These are phyloP conservation scores for Auxenochlorella pyrenoidosa DNA, from an alignment of 139 green algal species.

Conservation along the genomic window DNA sequence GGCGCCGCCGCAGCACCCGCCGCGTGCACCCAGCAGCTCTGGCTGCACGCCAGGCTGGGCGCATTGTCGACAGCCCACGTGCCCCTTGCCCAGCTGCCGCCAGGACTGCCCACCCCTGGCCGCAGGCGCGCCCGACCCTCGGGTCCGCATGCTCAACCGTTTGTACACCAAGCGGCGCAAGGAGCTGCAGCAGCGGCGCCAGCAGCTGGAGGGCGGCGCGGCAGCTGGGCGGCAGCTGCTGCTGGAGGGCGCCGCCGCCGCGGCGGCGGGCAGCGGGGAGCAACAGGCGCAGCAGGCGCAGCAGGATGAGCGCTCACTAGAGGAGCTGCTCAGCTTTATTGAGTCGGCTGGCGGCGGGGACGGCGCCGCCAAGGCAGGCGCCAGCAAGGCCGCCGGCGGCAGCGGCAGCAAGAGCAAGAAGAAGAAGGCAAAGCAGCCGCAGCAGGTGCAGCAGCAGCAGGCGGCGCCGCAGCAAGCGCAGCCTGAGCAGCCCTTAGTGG, in stretches of 20 bases:
- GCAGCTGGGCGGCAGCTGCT: neutral
- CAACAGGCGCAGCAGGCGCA: slow-evolving; percentile 6
- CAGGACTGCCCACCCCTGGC: no score
- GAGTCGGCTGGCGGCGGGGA: slow-evolving; percentile 30
- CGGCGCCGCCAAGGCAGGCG: neutral
- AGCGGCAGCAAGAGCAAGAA: slow-evolving; percentile 33
- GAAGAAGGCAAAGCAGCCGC: slow-evolving; percentile 56
- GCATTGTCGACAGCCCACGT: no score
- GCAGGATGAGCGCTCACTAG: slow-evolving; percentile 51
- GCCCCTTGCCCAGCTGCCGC: no score
- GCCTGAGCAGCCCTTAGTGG: neutral
- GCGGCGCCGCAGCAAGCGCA: neutral
- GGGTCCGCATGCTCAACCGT: slow-evolving; percentile 78
- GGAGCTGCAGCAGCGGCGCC: slow-evolving; percentile 60
- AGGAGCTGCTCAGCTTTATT: slow-evolving; percentile 74
- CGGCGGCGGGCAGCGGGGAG: neutral
- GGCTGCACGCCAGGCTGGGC: no score
- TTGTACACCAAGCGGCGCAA: slow-evolving; percentile 79
- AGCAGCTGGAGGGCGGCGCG: neutral
- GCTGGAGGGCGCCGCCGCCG: neutral
- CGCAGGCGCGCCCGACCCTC: slow-evolving; percentile 58
- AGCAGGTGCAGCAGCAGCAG: neutral
- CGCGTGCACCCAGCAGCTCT: no score
- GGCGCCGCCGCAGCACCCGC: no score
- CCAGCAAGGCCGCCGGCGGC: neutral